phyloP scores from a whole-genome alignment of 2,329 filamentous ascomycete species.

The Chrysoporthe deuterocubensis region DNA sequence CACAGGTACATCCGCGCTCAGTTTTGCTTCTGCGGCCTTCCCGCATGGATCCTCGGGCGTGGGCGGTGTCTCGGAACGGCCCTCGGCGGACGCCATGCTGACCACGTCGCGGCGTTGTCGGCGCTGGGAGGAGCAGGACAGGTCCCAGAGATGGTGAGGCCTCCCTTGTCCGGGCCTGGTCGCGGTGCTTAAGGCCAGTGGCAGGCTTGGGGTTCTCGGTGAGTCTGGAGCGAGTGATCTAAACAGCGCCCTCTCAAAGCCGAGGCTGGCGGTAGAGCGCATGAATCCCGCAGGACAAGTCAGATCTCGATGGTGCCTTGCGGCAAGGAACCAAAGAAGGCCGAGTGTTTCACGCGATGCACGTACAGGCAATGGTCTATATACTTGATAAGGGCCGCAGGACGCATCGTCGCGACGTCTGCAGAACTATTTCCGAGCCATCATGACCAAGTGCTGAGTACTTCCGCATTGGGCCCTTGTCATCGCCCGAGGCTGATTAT shows the following conservation, averaged over 20 bases:
- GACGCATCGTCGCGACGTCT: neutral
- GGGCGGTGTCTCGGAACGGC: neutral
- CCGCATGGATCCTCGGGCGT: neutral
- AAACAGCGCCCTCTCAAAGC: neutral
- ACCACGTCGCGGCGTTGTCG: constrained; percentile 1
- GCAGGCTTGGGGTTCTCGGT: neutral
- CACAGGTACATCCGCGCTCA: neutral
- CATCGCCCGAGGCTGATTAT: constrained; percentile 2
- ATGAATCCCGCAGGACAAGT: neutral
- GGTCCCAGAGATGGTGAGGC: neutral
- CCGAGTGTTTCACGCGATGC: neutral
- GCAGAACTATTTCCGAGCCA: neutral
- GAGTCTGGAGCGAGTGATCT: neutral
- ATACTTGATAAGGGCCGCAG: neutral
- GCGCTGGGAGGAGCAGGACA: neutral
- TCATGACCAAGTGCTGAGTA: constrained; percentile 21
- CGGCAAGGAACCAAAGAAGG: neutral
- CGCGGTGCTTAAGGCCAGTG: neutral
- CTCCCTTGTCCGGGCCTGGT: neutral
- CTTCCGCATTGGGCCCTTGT: neutral
- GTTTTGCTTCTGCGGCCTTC: neutral
- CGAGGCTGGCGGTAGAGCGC: neutral
- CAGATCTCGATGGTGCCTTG: neutral
- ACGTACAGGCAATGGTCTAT: neutral
- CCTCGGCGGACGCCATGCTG: constrained; percentile 17